These are phyloP conservation scores for Pterocarpus santalinus DNA, from an alignment of 306 rosid species.

Conservation along the genomic window DNA sequence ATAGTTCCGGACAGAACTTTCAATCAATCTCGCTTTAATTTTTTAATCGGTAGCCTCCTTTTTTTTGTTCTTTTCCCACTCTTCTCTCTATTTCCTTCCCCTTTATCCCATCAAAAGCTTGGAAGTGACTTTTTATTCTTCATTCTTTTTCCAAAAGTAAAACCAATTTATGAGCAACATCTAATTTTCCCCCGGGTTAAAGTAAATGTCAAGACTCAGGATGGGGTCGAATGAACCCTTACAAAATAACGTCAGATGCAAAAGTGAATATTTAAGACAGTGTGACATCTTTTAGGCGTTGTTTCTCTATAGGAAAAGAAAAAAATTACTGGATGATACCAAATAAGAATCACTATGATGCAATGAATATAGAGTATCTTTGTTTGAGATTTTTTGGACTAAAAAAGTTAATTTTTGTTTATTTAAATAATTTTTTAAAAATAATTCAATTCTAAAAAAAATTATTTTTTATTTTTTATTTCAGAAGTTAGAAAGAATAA, in stretches of 20 bases:
- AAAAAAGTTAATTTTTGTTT: too few species aligned
- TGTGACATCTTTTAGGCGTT: conserved; percentile 14
- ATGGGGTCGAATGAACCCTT: conserved; percentile 26
- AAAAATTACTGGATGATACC: not conserved
- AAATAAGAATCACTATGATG: too few species aligned
- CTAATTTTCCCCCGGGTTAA: conserved; percentile 40
- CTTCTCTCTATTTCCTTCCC: not conserved
- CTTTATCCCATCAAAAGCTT: conserved; percentile 23
- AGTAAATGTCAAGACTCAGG: conserved; percentile 35
- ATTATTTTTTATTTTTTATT: too few species aligned
- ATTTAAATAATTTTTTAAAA: too few species aligned
- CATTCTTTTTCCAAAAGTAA: conserved; percentile 42
- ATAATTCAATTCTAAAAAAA: too few species aligned
- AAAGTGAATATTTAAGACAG: conserved; percentile 42
- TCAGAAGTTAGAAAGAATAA: too few species aligned
- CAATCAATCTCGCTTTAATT: not conserved
- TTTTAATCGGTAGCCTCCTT: not conserved
- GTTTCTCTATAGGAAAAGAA: not conserved
- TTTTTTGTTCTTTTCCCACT: not conserved
- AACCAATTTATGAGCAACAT: conserved; percentile 48
- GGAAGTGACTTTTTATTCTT: conserved; percentile 44
- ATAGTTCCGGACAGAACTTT: not conserved
- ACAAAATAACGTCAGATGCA: not conserved
- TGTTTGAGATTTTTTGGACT: too few species aligned
- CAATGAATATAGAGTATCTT: too few species aligned